Base-by-base conservation (phyloP, 768 basidiomycete genomes). In the Rhizopogon sp. region DNA sequence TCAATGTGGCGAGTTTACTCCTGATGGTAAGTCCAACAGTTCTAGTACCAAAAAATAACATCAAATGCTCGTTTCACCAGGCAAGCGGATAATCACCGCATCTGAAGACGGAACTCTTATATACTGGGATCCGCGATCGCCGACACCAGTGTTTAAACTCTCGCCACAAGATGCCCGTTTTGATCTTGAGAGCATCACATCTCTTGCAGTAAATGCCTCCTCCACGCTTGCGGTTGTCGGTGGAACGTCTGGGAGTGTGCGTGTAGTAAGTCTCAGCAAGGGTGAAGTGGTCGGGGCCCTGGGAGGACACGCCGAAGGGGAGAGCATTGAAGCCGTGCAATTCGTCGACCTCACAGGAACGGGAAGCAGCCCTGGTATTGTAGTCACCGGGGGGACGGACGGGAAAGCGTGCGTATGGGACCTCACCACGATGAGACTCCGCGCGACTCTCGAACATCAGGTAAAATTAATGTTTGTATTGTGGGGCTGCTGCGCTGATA, bases 401-500 rank as follows among this genome's bases (percentile, higher is more conserved):
- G 93, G 94, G 0, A 95, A 93, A 66, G 88, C 85, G 16, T 93
- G 90, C 62, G 85, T 98, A 35, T 99, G 96, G 94, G 97, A 99
- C 72, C 77, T 95, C 42, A 79, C 79, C 49, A 95, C 92, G 25
- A 91, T 91, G 79, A 79, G 89, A 58, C 67, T 94, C 50, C 81
- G 97, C 54, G 79, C 87, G 16, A 93, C 90, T 13, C 73, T 97
- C 6, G 76, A 87, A 58, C 95, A 98, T 64, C 76, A 85, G 69
- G 95, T 95, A 58, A 50, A 50, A 82, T 74, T 51, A 0, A 16
- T 16, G 20, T 37, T 49, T 37, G 20, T 49, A 25, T 25, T 37
- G 3, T 8, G 43, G 35, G 46, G 37, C 47, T 13, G 13, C 41
- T 52, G 43, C 35, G 31, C 39, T 56, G 33, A 25, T 22, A 10